Conservation (phyloP, 1,284 basidiomycete genomes). For the Cryptococcus wingfieldii region DNA sequence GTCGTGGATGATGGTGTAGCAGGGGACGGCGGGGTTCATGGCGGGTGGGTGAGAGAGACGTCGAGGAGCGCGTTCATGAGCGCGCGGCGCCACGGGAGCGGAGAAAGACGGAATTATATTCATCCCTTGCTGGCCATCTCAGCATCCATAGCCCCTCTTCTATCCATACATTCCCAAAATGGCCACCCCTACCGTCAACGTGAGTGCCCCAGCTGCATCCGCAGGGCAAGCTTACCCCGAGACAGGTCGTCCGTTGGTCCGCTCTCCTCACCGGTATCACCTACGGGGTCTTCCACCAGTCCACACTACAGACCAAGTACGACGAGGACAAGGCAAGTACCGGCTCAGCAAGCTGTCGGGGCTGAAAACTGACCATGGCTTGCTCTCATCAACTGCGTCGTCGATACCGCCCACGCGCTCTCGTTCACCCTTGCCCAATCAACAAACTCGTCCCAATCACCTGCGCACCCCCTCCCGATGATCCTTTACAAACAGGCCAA, state of each 20-base stretch:
- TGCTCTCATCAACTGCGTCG: not conserved
- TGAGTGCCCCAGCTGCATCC: conserved; percentile 15
- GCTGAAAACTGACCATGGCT: not conserved
- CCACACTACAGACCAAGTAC: conserved; percentile 78
- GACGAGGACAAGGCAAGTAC: conserved; percentile 53
- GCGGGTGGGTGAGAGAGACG: conserved; percentile 12
- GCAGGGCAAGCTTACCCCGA: not conserved
- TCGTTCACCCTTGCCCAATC: not conserved
- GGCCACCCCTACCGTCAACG: conserved; percentile 44
- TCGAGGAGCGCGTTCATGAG: not conserved
- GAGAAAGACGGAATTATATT: not conserved
- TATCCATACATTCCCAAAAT: conserved; percentile 20
- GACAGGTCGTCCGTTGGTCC: conserved; percentile 89
- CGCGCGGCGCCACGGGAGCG: conserved; percentile 2
- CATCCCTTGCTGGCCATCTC: not conserved
- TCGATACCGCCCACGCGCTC: not conserved
- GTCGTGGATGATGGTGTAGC: conserved; percentile 83
- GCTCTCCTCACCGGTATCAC: conserved; percentile 81
- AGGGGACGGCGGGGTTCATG: conserved; percentile 53
- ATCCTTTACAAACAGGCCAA: conserved; percentile 7
- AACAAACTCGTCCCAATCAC: not conserved
- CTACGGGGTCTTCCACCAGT: conserved; percentile 89
- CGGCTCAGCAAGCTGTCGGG: not conserved
- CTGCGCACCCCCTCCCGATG: not conserved
- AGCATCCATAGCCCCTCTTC: not conserved